Evolutionary conservation across 2,329 filamentous ascomycete genomes (phyloP), one percentile per base, ranked within the genome.

Genomic region (Trichoderma sp.): DNA sequence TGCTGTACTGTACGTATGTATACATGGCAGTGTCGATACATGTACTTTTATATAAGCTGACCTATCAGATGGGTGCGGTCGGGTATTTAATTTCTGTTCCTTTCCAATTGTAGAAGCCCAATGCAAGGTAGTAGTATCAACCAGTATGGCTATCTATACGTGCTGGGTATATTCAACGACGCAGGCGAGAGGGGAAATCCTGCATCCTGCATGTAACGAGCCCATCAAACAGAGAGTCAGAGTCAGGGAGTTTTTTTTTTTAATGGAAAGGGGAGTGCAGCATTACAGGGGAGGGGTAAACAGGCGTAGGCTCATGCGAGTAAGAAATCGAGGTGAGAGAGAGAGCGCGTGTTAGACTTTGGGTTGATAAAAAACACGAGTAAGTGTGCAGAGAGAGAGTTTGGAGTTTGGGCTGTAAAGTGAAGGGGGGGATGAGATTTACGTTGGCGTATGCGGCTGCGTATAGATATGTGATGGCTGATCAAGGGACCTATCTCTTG

Each of bases 291-390:
- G 14, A 14, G 43, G 32, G 39, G 28, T 32, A 28, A 56, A 56
- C 7, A 43, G 16, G 66, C 51, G 26, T n/a, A 37, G 58, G 59
- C 66, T 68, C 59, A 68, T 68, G 66, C 59, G 66, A 56, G 66
- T 68, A 30, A 68, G 66, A 63, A 51, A 51, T 21, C 18, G 32
- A 56, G 37, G 37, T 14, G 32, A 21, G 26, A 46, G 58, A 10
- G 52, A 28, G 58, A 24, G 58, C 43, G 56, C 58, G 58, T 59
- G 58, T 59, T 59, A 59, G 37, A 59, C 37, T 59, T 59, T 59
- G 37, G 58, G 58, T 21, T 49, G 8, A 14, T 21, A 24, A 3
- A 43, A 6, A n/a, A 18, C 39, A 43, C 39, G 39, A 43, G 39
- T 43, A 43, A 43, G 39, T 43, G 39, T n/a, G 39, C n/a, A 10